Percentiles rank a stretch among this genome's conserved stretches.
These are phyloP conservation scores for Sordariomycetes sp. DNA, from an alignment of 2,329 filamentous ascomycete genomes.

Conservation along the genomic window DNA sequence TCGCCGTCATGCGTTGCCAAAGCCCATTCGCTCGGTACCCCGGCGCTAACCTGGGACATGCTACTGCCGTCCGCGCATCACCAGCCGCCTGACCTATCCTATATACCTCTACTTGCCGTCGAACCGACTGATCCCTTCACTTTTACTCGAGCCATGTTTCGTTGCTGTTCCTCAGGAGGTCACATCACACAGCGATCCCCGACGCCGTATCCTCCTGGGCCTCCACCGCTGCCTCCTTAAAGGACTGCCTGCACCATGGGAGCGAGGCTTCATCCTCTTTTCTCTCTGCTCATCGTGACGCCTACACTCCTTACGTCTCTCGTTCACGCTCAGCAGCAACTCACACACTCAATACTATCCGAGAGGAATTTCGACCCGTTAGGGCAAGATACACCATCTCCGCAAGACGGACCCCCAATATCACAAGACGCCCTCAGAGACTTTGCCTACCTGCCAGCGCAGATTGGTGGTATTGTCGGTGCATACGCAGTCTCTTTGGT, in stretches of 20 bases:
- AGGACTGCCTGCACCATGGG: slow-evolving; percentile 29
- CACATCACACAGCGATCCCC: slow-evolving; percentile 20
- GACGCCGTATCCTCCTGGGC: neutral
- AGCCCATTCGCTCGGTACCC: slow-evolving; percentile 1
- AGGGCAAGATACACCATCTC: slow-evolving; percentile 46
- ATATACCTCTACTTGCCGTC: slow-evolving; percentile 41
- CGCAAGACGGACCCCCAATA: slow-evolving; percentile 50
- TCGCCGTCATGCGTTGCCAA: neutral
- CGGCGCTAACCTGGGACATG: slow-evolving; percentile 30
- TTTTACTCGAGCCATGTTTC: slow-evolving; percentile 32
- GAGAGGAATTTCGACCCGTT: slow-evolving; percentile 24
- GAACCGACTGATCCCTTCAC: slow-evolving; percentile 35
- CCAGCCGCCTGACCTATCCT: slow-evolving; percentile 32
- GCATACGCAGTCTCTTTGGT: slow-evolving; percentile 73
- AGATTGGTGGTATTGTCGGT: slow-evolving; percentile 76
- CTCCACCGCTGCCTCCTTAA: slow-evolving; percentile 14
- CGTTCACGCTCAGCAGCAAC: neutral
- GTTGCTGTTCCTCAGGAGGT: slow-evolving; percentile 33
- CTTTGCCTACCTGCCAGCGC: slow-evolving; percentile 59
- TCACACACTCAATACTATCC: slow-evolving; percentile 1
- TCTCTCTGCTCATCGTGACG: slow-evolving; percentile 11
- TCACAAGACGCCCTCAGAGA: slow-evolving; percentile 52
- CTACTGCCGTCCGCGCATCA: slow-evolving; percentile 26
- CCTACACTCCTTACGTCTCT: neutral
- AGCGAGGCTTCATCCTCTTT: slow-evolving; percentile 17